These are phyloP conservation scores for Leccinum rimulosum DNA, from an alignment of 768 basidiomycete species.

Conservation along the genomic window DNA sequence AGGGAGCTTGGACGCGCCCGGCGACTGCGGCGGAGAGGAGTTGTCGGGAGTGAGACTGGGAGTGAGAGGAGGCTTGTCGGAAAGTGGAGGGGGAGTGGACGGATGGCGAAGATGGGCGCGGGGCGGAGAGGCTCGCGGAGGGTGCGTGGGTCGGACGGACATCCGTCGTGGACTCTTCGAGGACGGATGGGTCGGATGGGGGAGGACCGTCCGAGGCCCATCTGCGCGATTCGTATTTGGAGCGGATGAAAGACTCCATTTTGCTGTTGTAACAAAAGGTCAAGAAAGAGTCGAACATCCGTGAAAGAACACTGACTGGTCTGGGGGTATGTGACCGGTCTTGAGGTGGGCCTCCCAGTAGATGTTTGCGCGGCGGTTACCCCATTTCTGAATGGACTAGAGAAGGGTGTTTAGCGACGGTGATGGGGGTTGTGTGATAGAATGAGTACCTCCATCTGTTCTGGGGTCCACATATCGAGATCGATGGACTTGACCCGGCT, in stretches of 20 bases:
- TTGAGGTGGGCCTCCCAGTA: conserved; percentile 99
- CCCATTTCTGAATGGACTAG: conserved; percentile 90
- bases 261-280: conserved; percentile 52
- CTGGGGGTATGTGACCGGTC: conserved; percentile 85
- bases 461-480: conserved; percentile 95
- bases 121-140: conserved; percentile 21
- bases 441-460: conserved; percentile 82
- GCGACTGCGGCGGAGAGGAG: conserved; percentile 40
- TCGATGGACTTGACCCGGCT: conserved; percentile 97
- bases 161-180: conserved; percentile 44
- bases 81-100: conserved; percentile 24
- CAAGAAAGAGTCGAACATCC: not conserved
- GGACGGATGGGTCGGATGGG: conserved; percentile 75
- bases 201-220: conserved; percentile 93
- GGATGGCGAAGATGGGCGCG: conserved; percentile 31
- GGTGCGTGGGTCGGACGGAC: conserved; percentile 1
- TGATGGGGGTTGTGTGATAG: not conserved
- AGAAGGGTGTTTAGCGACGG: not conserved
- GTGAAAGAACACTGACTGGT: conserved; percentile 66
- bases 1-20: conserved; percentile 16
- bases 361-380: conserved; percentile 85
- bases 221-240: conserved; percentile 89
- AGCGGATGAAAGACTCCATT: conserved; percentile 96
- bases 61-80: conserved; percentile 9
- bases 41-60: conserved; percentile 26